phyloP scores from a whole-genome alignment of 2,329 filamentous ascomycete genomes.

The Amesomyces nigricolor region DNA sequence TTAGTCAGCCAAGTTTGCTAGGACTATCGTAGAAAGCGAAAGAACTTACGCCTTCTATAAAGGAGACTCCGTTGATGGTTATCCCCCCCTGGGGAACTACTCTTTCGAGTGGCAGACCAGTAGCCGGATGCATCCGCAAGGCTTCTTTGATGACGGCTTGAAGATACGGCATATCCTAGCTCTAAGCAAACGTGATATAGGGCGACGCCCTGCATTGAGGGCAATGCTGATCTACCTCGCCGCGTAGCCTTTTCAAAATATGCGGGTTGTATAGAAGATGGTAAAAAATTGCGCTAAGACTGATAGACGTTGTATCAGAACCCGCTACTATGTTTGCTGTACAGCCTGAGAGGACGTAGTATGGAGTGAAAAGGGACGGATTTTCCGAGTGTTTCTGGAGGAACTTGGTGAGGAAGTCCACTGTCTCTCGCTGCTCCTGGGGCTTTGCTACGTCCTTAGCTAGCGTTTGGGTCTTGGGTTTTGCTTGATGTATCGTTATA shows the following conservation, averaged over 20 bases:
- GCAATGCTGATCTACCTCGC: not conserved
- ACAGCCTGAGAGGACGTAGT: not conserved
- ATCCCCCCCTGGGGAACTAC: not conserved
- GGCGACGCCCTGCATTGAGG: not conserved
- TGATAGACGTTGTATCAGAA: conserved; percentile 1
- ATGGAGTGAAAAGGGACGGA: not conserved
- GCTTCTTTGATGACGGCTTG: conserved; percentile 4
- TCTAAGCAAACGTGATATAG: not conserved
- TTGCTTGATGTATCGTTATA: not conserved
- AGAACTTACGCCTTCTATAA: not conserved
- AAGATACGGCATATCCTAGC: not conserved
- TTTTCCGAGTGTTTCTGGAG: not conserved
- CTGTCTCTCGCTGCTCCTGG: not conserved
- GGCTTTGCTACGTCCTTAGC: not conserved
- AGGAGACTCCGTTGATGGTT: not conserved
- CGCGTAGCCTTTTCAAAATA: not conserved
- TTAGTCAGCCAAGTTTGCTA: not conserved
- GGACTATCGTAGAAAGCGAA: not conserved
- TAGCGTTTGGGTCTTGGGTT: not conserved
- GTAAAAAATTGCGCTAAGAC: not conserved
- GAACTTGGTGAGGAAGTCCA: conserved; percentile 2
- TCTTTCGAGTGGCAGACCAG: not conserved
- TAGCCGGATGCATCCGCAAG: conserved; percentile 1
- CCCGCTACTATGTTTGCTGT: conserved; percentile 1
- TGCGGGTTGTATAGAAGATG: not conserved